Conservation (phyloP, 495 filamentous ascomycete genomes). For the Physcia stellaris region DNA sequence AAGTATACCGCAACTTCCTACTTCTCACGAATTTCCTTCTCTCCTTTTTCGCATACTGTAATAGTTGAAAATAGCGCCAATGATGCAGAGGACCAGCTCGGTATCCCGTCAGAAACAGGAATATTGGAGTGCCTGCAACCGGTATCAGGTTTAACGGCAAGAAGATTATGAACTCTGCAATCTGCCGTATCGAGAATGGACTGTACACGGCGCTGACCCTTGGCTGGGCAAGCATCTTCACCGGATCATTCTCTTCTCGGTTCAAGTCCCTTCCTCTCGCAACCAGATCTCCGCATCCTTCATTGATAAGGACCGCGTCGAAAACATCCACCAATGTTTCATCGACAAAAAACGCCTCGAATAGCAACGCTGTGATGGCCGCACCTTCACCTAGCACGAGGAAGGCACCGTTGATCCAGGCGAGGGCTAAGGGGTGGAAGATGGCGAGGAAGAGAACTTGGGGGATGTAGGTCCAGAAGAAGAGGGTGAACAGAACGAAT, state of each 20-base stretch:
- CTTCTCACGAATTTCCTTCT: conserved; percentile 37
- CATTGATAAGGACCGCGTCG: conserved; percentile 46
- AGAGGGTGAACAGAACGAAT: conserved; percentile 47
- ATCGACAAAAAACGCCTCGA: conserved; percentile 57
- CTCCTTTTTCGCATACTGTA: conserved; percentile 42
- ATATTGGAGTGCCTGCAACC: conserved; percentile 47
- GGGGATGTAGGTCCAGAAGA: conserved; percentile 40
- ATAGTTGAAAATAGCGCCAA: conserved; percentile 51
- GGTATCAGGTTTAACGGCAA: conserved; percentile 55
- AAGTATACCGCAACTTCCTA: conserved; percentile 46
- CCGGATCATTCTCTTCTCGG: conserved; percentile 36
- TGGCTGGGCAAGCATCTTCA: conserved; percentile 44
- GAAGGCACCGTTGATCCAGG: conserved; percentile 51
- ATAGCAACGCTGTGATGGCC: conserved; percentile 44
- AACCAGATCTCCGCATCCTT: conserved; percentile 45
- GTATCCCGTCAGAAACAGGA: conserved; percentile 48
- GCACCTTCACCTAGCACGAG: conserved; percentile 54
- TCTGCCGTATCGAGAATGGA: conserved; percentile 61
- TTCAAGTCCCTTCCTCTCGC: conserved; percentile 38
- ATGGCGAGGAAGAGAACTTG: conserved; percentile 51
- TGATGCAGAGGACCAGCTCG: conserved; percentile 53
- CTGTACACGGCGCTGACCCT: conserved; percentile 43
- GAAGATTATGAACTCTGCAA: conserved; percentile 59
- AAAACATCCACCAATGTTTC: conserved; percentile 57
- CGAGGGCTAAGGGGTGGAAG: conserved; percentile 39